Evolutionary conservation across 2,329 filamentous ascomycete species (phyloP), one percentile per base, ranked within the genome.

Genomic region (Lasiodiplodia sp.): DNA sequence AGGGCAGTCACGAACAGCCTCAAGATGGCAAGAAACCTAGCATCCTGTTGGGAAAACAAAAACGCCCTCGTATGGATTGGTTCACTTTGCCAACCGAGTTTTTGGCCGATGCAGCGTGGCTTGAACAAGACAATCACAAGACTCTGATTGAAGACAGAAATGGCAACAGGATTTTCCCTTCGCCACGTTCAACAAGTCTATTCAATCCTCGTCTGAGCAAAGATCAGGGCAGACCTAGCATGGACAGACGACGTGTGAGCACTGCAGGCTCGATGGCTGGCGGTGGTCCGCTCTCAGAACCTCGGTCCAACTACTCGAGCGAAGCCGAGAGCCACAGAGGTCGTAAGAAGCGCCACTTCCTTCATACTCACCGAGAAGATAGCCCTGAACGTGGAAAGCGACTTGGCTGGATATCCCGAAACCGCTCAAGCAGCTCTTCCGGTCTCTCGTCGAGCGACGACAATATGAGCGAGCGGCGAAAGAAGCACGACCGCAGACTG

Each of bases 51-150:
- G 67, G 67, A 37, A 68, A 64, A n/a, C 25, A 60, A 18, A 82
- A 84, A 14, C 88, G 93, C 60, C 90, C 92, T 0, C 88, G 92
- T 69, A 89, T 94, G 28, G 94, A 97, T 75, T 98, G 96, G 96
- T 86, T 88, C 49, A 88, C 94, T 21, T 88, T 91, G 55, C 92
- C 95, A 0, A 90, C 92, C 68, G 94, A 98, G 77, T 86, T 97
- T 78, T 83, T 98, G 57, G 94, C 94, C 4, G 96, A 99, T 81
- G 86, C 91, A 1, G 93, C 94, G 75, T 99, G 96, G 96, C 82
- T 96, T 25, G 93, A 97, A 77, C 89, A 94, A 74, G 88, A 87
- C 38, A 84, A 90, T 69, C 94, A 97, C 79, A 96, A 94, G 77
- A 86, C 86, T 65, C 84, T 94, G 34, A 91, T 97, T 52, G 92